These are phyloP conservation scores for Dothiorella sarmentorum DNA, from an alignment of 2,329 filamentous ascomycete genomes.

Conservation along the genomic window DNA sequence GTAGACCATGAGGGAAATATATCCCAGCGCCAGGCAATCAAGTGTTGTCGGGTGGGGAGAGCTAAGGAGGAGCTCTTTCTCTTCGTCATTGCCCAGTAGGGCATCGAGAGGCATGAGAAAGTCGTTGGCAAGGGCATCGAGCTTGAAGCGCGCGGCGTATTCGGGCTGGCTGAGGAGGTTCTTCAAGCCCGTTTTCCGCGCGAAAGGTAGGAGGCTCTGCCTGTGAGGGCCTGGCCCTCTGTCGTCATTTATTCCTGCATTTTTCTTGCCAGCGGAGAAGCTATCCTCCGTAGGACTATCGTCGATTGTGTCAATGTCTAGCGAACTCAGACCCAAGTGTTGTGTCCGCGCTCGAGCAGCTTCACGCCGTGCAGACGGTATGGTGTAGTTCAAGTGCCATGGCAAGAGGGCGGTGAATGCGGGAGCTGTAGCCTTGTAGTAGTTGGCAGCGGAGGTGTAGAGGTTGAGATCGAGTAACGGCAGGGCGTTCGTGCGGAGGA, in stretches of 20 bases:
- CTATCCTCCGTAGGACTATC: slow-evolving; percentile 21
- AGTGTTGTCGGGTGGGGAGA: slow-evolving; percentile 56
- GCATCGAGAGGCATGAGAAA: slow-evolving; percentile 68
- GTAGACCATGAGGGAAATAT: slow-evolving; percentile 69
- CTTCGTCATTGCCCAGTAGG: slow-evolving; percentile 51
- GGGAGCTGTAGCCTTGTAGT: slow-evolving; percentile 70
- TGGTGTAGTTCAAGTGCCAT: slow-evolving; percentile 84
- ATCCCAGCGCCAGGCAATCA: slow-evolving; percentile 79
- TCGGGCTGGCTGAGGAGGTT: slow-evolving; percentile 64
- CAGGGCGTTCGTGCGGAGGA: slow-evolving; percentile 70
- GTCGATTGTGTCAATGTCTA: slow-evolving; percentile 44
- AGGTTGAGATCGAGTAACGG: slow-evolving; percentile 81
- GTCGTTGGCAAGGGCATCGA: slow-evolving; percentile 68
- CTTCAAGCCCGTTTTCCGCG: slow-evolving; percentile 57
- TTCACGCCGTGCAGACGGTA: slow-evolving; percentile 70
- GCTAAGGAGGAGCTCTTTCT: slow-evolving; percentile 56
- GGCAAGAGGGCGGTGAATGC: slow-evolving; percentile 76
- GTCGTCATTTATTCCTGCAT: slow-evolving; percentile 35
- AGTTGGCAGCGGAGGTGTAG: slow-evolving; percentile 88
- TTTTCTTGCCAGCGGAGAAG: slow-evolving; percentile 36
- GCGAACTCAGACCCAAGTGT: slow-evolving; percentile 45
- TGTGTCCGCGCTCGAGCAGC: slow-evolving; percentile 65
- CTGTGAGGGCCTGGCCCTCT: slow-evolving; percentile 36
- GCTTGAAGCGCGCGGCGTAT: slow-evolving; percentile 68
- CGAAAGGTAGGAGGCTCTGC: slow-evolving; percentile 45